phyloP scores from a whole-genome alignment of 169 alveolate species.

The Plasmodium knowlesi region DNA sequence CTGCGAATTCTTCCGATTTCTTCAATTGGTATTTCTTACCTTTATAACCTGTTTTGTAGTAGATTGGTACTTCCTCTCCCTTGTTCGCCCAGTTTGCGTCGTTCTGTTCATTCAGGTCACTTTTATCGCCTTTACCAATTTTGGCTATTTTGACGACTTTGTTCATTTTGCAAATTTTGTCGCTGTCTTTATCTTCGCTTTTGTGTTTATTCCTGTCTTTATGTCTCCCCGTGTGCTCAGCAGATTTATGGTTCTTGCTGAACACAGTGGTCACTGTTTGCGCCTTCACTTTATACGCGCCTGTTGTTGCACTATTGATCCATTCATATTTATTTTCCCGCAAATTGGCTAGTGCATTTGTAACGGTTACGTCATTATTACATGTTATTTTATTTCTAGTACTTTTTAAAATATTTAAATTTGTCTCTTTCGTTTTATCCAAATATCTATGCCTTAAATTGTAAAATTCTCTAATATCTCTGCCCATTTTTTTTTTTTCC shows the following conservation, averaged over 20 bases:
- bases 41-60: not conserved
- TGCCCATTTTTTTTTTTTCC: conserved; percentile 16
- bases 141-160: not conserved
- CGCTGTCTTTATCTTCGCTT: not conserved
- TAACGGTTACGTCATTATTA: not conserved
- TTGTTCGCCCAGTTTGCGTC: not conserved
- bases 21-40: not conserved
- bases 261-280: not conserved
- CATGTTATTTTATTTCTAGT: conserved; percentile 23
- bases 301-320: not conserved
- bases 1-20: not conserved
- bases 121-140: not conserved
- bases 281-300: not conserved
- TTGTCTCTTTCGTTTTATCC: conserved; percentile 26
- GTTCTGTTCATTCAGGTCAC: not conserved
- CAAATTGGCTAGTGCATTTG: not conserved
- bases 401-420: not conserved
- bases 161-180: not conserved
- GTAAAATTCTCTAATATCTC: not conserved
- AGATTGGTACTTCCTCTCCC: not conserved
- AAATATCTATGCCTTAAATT: conserved; percentile 7
- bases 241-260: not conserved
- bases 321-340: conserved; percentile 11
- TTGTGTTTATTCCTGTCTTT: not conserved
- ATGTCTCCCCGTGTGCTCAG: not conserved